These are phyloP conservation scores for Rutidosis leptorrhynchoides DNA, from an alignment of 129 eudicot genomes.

Conservation along the genomic window DNA sequence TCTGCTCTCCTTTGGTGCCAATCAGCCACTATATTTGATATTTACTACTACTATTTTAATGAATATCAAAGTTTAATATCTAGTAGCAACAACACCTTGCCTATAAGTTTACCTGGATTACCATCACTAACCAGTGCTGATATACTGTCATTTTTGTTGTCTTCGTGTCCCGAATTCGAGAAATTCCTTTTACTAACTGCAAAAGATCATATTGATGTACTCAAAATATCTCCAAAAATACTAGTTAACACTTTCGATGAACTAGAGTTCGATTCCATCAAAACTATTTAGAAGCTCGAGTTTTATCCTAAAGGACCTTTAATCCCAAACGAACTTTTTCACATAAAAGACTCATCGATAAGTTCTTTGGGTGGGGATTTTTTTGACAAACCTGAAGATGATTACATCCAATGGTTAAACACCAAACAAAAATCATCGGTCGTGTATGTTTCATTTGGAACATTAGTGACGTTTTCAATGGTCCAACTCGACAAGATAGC, in stretches of 20 bases:
- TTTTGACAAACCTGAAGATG: conserved; percentile 24
- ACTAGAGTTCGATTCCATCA: conserved; percentile 23
- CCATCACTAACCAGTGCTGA: conserved; percentile 17
- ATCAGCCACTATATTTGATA: conserved; percentile 35
- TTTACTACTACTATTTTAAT: conserved; percentile 42
- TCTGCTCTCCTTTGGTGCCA: conserved; percentile 49
- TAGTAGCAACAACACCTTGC: neutral
- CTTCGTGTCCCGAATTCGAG: conserved; percentile 11
- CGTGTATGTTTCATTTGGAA: conserved; percentile 57
- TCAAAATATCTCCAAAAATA: conserved; percentile 18
- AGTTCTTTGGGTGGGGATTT: conserved; percentile 44
- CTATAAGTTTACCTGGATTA: conserved; percentile 33
- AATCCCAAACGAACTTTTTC: conserved; percentile 48
- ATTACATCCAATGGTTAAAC: conserved; percentile 39
- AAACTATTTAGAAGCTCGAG: conserved; percentile 18
- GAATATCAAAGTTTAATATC: conserved; percentile 27
- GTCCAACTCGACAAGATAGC: conserved; percentile 52
- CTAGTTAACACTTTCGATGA: conserved; percentile 31
- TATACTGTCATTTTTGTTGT: conserved; percentile 30
- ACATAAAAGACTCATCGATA: no score
- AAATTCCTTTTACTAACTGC: neutral
- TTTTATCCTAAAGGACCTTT: conserved; percentile 46
- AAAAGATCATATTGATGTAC: conserved; percentile 9
- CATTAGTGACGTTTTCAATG: conserved; percentile 38
- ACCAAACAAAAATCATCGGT: conserved; percentile 43